Evolutionary conservation across 345 rosid genomes (phyloP), one percentile per base, ranked within the genome.

Genomic region (Salix suchowensis): DNA sequence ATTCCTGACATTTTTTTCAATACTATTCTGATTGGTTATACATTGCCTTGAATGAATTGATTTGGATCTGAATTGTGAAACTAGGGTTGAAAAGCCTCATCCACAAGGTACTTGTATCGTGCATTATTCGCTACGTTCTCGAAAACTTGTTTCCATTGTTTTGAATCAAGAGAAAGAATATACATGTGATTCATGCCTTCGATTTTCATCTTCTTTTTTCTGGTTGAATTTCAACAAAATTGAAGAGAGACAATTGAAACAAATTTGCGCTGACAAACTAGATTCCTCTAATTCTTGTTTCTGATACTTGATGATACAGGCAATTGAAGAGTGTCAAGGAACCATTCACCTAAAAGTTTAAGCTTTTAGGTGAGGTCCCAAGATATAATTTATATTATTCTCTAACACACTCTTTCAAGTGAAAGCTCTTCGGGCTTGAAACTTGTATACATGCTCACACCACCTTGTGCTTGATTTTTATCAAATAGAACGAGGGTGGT

Each of bases 81-180:
- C 89, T 79, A 86, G 96, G 86, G 87, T 91, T 2, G 96, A 89
- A 64, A 93, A 93, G 84, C 92, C 94, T 28, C 89, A 87, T 55
- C 93, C 94, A 5, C 69, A 77, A 87, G 97, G 98, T 90, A 89
- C 2, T 58, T 10, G 34, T 19, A 18, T 58, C 37, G 12, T 58
- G 62, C 23, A 52, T 16, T 61, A 54, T 26, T 42, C 15, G 74
- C 30, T 58, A 16, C 23, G 24, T 69, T 7, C 6, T 15, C 39
- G 8, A 18, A 70, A 8, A 16, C 7, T 15, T n/a, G 54, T n/a
- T n/a, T 68, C 28, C 9, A 2, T 7, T 12, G 1, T 6, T n/a
- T 21, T 71, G 12, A 71, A 28, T 18, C 30, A 11, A 10, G 23
- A 24, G 34, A 32, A 40, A 42, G 7, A 7, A 50, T 30, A 24